These are phyloP conservation scores for Penicillium bovifimosum DNA, from an alignment of 495 filamentous ascomycete species.

Conservation along the genomic window DNA sequence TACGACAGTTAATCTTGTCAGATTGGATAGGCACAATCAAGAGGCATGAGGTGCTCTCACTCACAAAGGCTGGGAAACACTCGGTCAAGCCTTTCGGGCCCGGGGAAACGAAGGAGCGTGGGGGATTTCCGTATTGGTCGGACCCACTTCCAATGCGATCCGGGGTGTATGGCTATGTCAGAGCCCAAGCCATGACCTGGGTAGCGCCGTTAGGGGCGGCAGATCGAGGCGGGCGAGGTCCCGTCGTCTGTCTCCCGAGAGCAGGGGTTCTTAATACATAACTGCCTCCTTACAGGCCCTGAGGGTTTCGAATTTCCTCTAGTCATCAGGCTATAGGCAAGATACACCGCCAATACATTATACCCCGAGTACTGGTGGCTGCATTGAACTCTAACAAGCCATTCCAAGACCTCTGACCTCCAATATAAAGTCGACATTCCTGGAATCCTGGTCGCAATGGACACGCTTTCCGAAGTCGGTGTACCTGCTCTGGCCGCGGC, in stretches of 20 bases:
- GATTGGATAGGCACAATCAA: background rate
- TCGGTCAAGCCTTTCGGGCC: background rate
- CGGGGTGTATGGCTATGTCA: background rate
- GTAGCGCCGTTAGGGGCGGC: conserved; percentile 17
- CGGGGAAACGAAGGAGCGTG: conserved; percentile 9
- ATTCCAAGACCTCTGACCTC: too few relatives aligned
- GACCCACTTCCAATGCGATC: background rate
- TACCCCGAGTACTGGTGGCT: background rate
- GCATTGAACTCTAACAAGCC: background rate
- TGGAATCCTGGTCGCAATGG: conserved; percentile 22
- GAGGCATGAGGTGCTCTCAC: background rate
- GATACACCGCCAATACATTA: too few relatives aligned
- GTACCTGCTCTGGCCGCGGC: conserved; percentile 31
- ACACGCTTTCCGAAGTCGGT: conserved; percentile 32
- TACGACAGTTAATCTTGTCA: too few relatives aligned
- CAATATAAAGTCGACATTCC: background rate
- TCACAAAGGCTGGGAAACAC: background rate
- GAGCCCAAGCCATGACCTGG: background rate
- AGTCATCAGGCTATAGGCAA: background rate
- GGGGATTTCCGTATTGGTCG: conserved; percentile 4
- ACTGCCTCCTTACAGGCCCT: background rate
- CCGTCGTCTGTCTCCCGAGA: conserved; percentile 19
- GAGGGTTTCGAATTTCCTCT: background rate
- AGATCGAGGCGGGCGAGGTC: conserved; percentile 25
- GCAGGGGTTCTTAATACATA: conserved; percentile 11